phyloP scores from a whole-genome alignment of 2,329 filamentous ascomycete genomes.

The Fusarium illudens region DNA sequence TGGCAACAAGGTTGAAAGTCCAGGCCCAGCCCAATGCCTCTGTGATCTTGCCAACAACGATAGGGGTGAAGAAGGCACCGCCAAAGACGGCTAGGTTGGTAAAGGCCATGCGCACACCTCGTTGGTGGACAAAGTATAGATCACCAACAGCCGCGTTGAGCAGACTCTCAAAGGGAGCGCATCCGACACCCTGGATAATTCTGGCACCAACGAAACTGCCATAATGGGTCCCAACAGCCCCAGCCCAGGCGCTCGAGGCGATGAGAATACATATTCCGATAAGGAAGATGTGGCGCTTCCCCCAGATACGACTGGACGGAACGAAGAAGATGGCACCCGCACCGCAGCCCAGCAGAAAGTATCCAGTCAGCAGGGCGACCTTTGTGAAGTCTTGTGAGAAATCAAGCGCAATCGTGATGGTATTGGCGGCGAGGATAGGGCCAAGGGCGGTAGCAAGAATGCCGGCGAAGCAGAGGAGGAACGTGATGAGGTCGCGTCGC shows the following conservation, averaged over 20 bases:
- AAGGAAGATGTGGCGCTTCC: conserved; percentile 88
- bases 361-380: conserved; percentile 84
- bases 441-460: conserved; percentile 87
- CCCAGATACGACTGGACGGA: conserved; percentile 87
- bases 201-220: conserved; percentile 78
- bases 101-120: conserved; percentile 88
- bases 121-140: conserved; percentile 86
- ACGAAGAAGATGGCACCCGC: conserved; percentile 86
- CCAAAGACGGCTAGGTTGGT: conserved; percentile 67
- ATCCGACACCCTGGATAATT: conserved; percentile 84
- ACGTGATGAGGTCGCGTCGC: conserved; percentile 82
- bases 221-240: conserved; percentile 73
- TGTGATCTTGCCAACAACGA: conserved; percentile 90
- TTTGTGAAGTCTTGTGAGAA: conserved; percentile 74
- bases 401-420: conserved; percentile 75
- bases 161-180: conserved; percentile 88
- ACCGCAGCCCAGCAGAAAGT: conserved; percentile 84
- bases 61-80: conserved; percentile 74
- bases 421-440: conserved; percentile 88
- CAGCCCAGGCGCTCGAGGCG: conserved; percentile 79
- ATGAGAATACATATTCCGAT: conserved; percentile 79
- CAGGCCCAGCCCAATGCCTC: conserved; percentile 79
- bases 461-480: conserved; percentile 79
- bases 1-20: conserved; percentile 89
- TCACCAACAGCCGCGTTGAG: conserved; percentile 91